These are phyloP conservation scores for Quercus lobata DNA, from an alignment of 331 rosid genomes.

Conservation along the genomic window DNA sequence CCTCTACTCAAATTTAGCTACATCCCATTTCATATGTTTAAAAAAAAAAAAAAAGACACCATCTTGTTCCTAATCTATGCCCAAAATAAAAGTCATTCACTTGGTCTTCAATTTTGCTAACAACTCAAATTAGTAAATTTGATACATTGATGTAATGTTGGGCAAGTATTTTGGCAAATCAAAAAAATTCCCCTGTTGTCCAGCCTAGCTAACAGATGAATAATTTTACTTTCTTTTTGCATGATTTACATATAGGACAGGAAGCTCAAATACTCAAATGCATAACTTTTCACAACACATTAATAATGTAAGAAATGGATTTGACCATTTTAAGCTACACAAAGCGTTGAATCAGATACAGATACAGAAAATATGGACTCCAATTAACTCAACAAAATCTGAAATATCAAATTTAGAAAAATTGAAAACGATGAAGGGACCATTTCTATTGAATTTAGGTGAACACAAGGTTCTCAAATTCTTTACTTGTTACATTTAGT, in stretches of 20 bases:
- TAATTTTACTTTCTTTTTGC: background rate
- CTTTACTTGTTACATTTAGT: too few species aligned
- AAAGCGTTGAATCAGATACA: background rate
- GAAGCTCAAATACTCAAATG: background rate
- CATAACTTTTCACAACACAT: background rate
- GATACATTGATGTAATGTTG: background rate
- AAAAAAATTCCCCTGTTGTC: background rate
- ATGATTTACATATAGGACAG: background rate
- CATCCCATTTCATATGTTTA: background rate
- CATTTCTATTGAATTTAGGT: background rate
- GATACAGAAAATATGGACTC: background rate
- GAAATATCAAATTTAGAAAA: background rate
- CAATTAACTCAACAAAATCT: background rate
- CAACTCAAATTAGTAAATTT: background rate
- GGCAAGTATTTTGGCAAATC: background rate
- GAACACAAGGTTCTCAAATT: background rate
- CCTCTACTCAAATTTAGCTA: background rate
- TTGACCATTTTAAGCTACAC: background rate
- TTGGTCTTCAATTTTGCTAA: background rate
- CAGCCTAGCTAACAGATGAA: background rate
- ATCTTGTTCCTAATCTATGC: background rate
- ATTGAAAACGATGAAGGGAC: background rate
- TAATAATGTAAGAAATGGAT: background rate
- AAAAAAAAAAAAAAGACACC: background rate
- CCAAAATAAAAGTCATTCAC: background rate